Evolutionary conservation across 257 asterid genomes (phyloP).

Genomic region (Paraleonurus japonicus): DNA sequence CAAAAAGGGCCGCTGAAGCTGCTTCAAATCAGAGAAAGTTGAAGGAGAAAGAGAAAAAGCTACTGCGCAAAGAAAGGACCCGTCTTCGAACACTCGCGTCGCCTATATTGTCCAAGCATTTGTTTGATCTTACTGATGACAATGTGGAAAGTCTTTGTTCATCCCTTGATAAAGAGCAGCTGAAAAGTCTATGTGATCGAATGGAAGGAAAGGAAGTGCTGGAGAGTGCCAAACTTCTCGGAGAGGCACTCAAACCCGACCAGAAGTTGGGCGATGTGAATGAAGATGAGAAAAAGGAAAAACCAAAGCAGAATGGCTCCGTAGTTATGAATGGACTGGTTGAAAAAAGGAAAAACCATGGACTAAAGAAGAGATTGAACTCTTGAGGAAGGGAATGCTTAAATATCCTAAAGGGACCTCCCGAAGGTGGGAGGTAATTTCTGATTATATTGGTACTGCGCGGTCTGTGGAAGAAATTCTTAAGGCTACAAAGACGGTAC

Average conservation of each 20-base stretch:
- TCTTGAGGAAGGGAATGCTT: constrained; percentile 78
- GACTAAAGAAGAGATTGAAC: constrained; percentile 90
- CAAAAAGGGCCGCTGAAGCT: constrained; percentile 76
- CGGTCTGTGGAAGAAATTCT: constrained; percentile 96
- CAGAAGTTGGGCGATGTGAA: constrained; percentile 41
- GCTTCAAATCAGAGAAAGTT: constrained; percentile 71
- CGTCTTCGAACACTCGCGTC: constrained; percentile 74
- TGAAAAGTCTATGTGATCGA: constrained; percentile 57
- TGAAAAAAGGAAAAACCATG: constrained; percentile 72
- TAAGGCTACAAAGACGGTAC: constrained; percentile 92
- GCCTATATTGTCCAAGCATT: constrained; percentile 47
- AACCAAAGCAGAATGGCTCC: constrained; percentile 56
- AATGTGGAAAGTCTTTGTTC: constrained; percentile 71
- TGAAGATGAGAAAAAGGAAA: constrained; percentile 43
- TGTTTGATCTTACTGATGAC: constrained; percentile 55
- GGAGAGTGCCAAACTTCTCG: constrained; percentile 53
- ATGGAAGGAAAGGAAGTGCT: constrained; percentile 61
- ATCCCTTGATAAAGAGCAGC: constrained; percentile 72
- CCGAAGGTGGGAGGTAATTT: constrained; percentile 94
- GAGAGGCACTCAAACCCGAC: constrained; percentile 43
- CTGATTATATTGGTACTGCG: constrained; percentile 79
- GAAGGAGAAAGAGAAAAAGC: constrained; percentile 82
- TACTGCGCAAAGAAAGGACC: constrained; percentile 78
- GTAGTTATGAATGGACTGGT: constrained; percentile 34
- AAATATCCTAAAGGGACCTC: constrained; percentile 97